These are phyloP conservation scores for Daldinia decipiens DNA, from an alignment of 495 filamentous ascomycete genomes.

Conservation along the genomic window DNA sequence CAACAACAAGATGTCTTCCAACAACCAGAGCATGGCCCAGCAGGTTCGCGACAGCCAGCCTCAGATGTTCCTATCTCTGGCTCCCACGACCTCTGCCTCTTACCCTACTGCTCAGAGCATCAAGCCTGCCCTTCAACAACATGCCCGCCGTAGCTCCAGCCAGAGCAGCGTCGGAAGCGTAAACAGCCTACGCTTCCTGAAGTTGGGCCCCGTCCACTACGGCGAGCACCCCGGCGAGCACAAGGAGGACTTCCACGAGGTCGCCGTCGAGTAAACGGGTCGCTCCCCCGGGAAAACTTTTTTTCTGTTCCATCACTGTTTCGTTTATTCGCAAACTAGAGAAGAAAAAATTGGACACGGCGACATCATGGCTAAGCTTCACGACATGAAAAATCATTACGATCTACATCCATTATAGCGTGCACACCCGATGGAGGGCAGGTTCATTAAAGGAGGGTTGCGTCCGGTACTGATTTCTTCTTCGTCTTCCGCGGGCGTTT, in stretches of 20 bases:
- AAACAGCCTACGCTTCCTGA: constrained; percentile 57
- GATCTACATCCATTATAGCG: constrained; percentile 26
- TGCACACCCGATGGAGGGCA: constrained; percentile 28
- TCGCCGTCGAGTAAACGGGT: constrained; percentile 50
- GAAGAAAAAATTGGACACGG: constrained; percentile 22
- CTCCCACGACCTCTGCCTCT: constrained; percentile 56
- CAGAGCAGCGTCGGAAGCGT: constrained; percentile 44
- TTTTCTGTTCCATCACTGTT: constrained; percentile 3
- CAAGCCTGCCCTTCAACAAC: constrained; percentile 36
- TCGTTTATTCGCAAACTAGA: constrained; percentile 8
- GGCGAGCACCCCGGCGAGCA: constrained; percentile 58
- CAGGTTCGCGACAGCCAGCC: constrained; percentile 42
- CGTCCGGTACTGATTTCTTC: constrained; percentile 3
- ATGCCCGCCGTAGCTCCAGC: constrained; percentile 46
- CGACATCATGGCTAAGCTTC: constrained; percentile 21
- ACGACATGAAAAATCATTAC: constrained; percentile 38
- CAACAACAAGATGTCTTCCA: constrained; percentile 42
- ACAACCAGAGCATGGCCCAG: constrained; percentile 27
- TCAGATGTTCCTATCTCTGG: constrained; percentile 58
- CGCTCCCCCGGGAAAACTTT: not conserved
- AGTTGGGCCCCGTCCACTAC: constrained; percentile 62
- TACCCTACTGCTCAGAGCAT: constrained; percentile 52
- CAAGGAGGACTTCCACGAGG: constrained; percentile 59
- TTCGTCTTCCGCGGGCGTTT: constrained; percentile 24
- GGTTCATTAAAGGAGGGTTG: constrained; percentile 15